Percentiles rank a stretch among this genome's conserved stretches.
These are phyloP conservation scores for Pulveroboletus frians DNA, from an alignment of 768 basidiomycete genomes.

Conservation along the genomic window DNA sequence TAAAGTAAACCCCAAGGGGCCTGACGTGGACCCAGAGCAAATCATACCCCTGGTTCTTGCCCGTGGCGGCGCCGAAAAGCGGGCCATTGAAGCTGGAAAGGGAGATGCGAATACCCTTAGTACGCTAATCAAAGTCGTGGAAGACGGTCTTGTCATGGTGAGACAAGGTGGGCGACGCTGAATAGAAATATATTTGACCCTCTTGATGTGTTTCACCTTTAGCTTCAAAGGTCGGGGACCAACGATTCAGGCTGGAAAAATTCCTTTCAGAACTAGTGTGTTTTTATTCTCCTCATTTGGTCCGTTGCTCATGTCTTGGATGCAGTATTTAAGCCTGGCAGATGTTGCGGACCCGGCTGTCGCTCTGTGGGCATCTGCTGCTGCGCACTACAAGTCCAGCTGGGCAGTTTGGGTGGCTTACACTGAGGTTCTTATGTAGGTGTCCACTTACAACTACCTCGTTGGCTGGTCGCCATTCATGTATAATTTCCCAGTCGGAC, in stretches of 20 bases:
- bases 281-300: constrained; percentile 8
- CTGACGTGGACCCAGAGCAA: constrained; percentile 53
- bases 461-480: background rate
- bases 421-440: constrained; percentile 70
- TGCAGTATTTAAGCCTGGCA: constrained; percentile 42
- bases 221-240: constrained; percentile 70
- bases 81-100: constrained; percentile 43
- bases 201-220: constrained; percentile 2
- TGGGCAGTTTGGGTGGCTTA: constrained; percentile 75
- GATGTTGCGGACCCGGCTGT: constrained; percentile 52
- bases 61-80: constrained; percentile 58
- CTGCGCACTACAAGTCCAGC: constrained; percentile 62
- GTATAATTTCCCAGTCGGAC: constrained; percentile 38
- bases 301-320: background rate
- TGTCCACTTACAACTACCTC: background rate
- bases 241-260: constrained; percentile 76
- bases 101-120: constrained; percentile 50
- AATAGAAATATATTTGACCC: background rate
- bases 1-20: constrained; percentile 15
- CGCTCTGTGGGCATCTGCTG: constrained; percentile 59
- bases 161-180: constrained; percentile 42
- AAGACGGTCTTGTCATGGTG: constrained; percentile 59
- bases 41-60: constrained; percentile 60
- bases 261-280: constrained; percentile 73
- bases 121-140: constrained; percentile 51